Conservation (phyloP, 306 rosid genomes). For the Cicer pinnatifidum region DNA sequence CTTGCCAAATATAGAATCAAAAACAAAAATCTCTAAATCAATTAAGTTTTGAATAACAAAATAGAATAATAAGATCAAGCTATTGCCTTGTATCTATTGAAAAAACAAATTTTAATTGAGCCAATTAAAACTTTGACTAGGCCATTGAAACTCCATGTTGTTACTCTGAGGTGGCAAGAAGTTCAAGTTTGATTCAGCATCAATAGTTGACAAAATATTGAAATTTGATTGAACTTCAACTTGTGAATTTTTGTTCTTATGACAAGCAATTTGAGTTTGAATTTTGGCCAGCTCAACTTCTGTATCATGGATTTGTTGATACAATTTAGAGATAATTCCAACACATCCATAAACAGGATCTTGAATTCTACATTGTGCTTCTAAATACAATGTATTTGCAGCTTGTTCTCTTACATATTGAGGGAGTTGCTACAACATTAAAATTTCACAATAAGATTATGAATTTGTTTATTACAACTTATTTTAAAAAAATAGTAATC, state of each 20-base stretch:
- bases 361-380: constrained; percentile 64
- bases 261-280: constrained; percentile 57
- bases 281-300: constrained; percentile 58
- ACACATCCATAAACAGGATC: constrained; percentile 80
- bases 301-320: constrained; percentile 52
- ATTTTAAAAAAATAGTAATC: no score
- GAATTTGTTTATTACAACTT: no score
- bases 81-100: neutral
- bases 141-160: constrained; percentile 35
- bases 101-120: constrained; percentile 25
- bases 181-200: constrained; percentile 14
- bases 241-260: constrained; percentile 38
- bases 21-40: constrained; percentile 13
- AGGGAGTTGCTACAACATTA: constrained; percentile 58
- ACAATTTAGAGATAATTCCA: constrained; percentile 59
- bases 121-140: constrained; percentile 41
- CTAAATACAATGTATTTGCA: constrained; percentile 58
- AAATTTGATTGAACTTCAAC: constrained; percentile 38
- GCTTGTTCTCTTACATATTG: constrained; percentile 54
- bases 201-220: neutral
- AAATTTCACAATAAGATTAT: neutral
- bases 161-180: constrained; percentile 43
- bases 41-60: neutral
- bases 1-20: constrained; percentile 4
- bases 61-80: constrained; percentile 7